Percentiles rank a stretch among this genome's conserved stretches.
Conservation (phyloP, 148 eudicot species). For the Linanthus parryae region DNA sequence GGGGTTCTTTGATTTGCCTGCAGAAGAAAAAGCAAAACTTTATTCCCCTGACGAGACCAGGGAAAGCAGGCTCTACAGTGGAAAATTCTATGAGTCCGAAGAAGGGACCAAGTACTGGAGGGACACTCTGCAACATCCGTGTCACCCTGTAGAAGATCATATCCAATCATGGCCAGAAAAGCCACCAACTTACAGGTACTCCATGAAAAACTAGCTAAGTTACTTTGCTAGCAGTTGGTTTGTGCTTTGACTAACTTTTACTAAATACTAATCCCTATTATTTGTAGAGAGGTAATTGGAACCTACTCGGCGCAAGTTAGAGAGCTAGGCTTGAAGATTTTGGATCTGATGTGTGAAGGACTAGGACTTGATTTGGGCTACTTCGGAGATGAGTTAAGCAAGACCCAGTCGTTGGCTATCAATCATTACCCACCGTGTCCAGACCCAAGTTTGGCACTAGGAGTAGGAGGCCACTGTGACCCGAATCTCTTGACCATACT, state of each 20-base stretch:
- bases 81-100: background rate
- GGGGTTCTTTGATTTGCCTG: background rate
- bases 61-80: background rate
- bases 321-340: background rate
- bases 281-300: background rate
- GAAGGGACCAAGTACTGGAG: background rate
- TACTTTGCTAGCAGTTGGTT: background rate
- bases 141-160: conserved; percentile 3
- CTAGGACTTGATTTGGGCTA: background rate
- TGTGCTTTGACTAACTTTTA: background rate
- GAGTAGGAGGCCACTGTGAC: background rate
- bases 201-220: background rate
- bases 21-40: background rate
- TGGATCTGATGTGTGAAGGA: conserved; percentile 4
- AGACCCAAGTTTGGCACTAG: conserved; percentile 3
- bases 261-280: background rate
- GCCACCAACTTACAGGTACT: conserved; percentile 1
- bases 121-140: background rate
- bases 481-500: background rate
- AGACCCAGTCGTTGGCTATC: background rate
- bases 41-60: background rate
- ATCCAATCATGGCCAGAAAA: conserved; percentile 3
- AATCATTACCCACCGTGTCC: background rate
- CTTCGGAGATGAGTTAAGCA: background rate
- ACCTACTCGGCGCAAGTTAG: background rate